A percentile compares a stretch with the other conserved stretches of the same genome.
These are phyloP conservation scores for Syncephalastrum contaminatum DNA, from an alignment of 371 early-diverging fungal species.

Conservation along the genomic window DNA sequence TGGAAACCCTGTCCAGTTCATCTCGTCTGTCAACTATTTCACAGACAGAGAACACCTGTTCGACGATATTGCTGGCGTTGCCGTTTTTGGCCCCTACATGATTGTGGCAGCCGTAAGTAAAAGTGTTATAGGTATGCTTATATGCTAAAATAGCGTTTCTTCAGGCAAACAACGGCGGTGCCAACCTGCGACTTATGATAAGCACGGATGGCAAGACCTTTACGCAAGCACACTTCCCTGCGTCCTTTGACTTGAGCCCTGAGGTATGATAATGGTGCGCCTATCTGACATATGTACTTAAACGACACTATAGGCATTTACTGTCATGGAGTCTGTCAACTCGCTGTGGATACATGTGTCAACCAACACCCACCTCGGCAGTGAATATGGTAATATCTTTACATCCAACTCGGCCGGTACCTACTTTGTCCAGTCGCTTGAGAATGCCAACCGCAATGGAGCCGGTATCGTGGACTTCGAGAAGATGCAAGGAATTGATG, in stretches of 20 bases:
- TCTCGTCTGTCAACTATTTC: constrained; percentile 60
- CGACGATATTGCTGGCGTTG: constrained; percentile 70
- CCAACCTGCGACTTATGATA: constrained; percentile 62
- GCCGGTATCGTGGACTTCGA: constrained; percentile 92
- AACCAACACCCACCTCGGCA: constrained; percentile 52
- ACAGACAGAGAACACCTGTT: constrained; percentile 51
- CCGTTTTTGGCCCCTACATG: constrained; percentile 80
- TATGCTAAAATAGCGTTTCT: background rate
- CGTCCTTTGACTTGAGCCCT: constrained; percentile 49
- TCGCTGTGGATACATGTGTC: constrained; percentile 77
- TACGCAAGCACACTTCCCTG: constrained; percentile 77
- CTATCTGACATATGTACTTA: background rate
- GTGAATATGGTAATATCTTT: constrained; percentile 82
- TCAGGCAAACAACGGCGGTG: constrained; percentile 42
- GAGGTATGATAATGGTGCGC: constrained; percentile 21
- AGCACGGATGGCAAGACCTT: constrained; percentile 75
- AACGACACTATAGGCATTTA: constrained; percentile 57
- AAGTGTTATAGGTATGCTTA: background rate
- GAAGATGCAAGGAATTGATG: constrained; percentile 88
- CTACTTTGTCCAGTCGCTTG: constrained; percentile 67
- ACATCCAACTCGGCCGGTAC: constrained; percentile 88
- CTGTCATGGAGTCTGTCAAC: constrained; percentile 79
- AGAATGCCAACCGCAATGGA: constrained; percentile 78
- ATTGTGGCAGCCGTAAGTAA: constrained; percentile 68
- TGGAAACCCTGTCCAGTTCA: constrained; percentile 49